Evolutionary conservation across 2,329 filamentous ascomycete genomes (phyloP).

Genomic region (Colletotrichum lupini): DNA sequence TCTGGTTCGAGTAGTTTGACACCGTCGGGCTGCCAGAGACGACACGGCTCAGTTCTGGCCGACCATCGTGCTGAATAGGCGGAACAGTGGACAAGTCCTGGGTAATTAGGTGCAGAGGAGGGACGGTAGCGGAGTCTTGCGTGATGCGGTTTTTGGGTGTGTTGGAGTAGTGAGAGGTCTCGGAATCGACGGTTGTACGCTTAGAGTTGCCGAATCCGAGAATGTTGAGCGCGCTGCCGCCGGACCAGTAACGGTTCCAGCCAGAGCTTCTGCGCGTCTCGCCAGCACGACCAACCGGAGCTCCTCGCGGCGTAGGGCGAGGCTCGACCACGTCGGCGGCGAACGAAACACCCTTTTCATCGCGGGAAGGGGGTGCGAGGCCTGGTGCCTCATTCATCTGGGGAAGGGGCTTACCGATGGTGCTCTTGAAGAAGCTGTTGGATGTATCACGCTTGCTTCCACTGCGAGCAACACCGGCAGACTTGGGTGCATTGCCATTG

Average conservation of each 20-base stretch:
- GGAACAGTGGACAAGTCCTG: constrained; percentile 76
- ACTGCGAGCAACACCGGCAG: constrained; percentile 48
- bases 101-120: constrained; percentile 71
- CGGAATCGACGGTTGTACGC: constrained; percentile 64
- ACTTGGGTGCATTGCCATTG: constrained; percentile 40
- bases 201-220: constrained; percentile 66
- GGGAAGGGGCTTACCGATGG: constrained; percentile 70
- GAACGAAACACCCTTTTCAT: constrained; percentile 55
- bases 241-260: constrained; percentile 84
- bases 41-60: constrained; percentile 73
- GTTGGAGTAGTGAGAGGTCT: constrained; percentile 68
- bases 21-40: constrained; percentile 77
- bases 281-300: constrained; percentile 47
- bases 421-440: constrained; percentile 69
- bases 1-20: constrained; percentile 64
- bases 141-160: constrained; percentile 58
- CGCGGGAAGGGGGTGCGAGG: constrained; percentile 39
- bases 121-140: constrained; percentile 75
- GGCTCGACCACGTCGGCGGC: constrained; percentile 47
- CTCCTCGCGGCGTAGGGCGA: constrained; percentile 47
- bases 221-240: constrained; percentile 75
- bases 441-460: constrained; percentile 63
- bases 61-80: constrained; percentile 73
- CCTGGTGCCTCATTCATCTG: constrained; percentile 50
- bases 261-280: constrained; percentile 72